These are phyloP conservation scores for Pichia scutulata DNA, from an alignment of 805 yeast species.

Conservation along the genomic window DNA sequence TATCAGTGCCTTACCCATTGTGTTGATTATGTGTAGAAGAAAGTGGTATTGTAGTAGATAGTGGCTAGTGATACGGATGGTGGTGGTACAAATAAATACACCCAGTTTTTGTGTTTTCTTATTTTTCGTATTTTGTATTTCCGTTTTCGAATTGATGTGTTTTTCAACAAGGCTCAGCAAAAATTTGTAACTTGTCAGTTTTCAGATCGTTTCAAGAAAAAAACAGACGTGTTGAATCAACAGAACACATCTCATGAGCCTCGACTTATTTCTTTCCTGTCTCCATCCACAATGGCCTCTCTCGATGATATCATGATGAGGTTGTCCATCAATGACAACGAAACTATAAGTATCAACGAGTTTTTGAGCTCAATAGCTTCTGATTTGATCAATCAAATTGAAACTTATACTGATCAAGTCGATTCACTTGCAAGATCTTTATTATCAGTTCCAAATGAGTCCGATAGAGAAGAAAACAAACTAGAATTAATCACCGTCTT, in stretches of 20 bases:
- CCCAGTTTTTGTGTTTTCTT: not conserved
- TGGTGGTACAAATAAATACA: too few relatives aligned
- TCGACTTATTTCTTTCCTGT: not conserved
- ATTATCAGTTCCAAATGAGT: not conserved
- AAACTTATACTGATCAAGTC: not conserved
- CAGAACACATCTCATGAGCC: not conserved
- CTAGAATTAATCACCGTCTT: constrained; percentile 23
- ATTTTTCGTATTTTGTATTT: not conserved
- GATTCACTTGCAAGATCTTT: not conserved
- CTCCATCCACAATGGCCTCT: not conserved
- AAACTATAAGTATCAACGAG: too few relatives aligned
- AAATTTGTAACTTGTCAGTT: too few relatives aligned
- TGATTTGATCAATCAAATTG: not conserved
- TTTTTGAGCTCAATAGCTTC: not conserved
- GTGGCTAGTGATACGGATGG: too few relatives aligned
- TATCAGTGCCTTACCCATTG: constrained; percentile 43
- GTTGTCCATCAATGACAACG: not conserved
- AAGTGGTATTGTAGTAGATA: too few relatives aligned
- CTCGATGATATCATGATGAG: not conserved
- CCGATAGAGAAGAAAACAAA: constrained; percentile 11
- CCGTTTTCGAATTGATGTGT: not conserved
- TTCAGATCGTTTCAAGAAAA: too few relatives aligned
- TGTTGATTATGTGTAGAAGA: not conserved
- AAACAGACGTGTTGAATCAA: too few relatives aligned
- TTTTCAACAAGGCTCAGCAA: not conserved